These are phyloP conservation scores for Trypanosoma theileri DNA, from an alignment of 208 protist species.

Conservation along the genomic window DNA sequence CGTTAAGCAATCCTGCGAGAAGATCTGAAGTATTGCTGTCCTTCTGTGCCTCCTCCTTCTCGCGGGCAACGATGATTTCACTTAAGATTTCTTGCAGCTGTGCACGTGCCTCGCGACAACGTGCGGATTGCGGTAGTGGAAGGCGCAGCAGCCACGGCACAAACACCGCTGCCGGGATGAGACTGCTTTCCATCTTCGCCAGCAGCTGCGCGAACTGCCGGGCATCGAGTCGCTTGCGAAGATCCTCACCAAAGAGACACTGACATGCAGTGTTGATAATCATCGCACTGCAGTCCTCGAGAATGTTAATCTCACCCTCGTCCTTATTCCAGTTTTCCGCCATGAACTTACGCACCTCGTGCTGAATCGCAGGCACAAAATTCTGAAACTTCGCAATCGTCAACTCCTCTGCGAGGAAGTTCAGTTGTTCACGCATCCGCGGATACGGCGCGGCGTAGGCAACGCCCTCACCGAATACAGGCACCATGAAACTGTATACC, in stretches of 20 bases:
- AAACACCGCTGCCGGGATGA: constrained; percentile 85
- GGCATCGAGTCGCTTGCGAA: constrained; percentile 79
- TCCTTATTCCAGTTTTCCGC: constrained; percentile 73
- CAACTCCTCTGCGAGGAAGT: constrained; percentile 84
- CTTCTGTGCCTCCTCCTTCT: constrained; percentile 79
- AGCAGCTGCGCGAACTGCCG: constrained; percentile 82
- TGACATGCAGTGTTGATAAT: constrained; percentile 94
- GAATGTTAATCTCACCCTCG: constrained; percentile 81
- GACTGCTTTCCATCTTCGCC: constrained; percentile 79
- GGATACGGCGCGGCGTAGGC: constrained; percentile 80
- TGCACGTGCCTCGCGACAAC: constrained; percentile 75
- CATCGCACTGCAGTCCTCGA: constrained; percentile 86
- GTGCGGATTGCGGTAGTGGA: constrained; percentile 77
- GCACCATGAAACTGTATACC: constrained; percentile 87
- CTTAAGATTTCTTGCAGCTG: constrained; percentile 86
- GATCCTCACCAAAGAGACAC: constrained; percentile 91
- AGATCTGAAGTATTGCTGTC: constrained; percentile 82
- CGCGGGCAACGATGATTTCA: constrained; percentile 83
- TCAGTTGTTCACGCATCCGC: constrained; percentile 86
- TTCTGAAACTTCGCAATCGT: constrained; percentile 87
- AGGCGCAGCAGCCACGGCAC: constrained; percentile 75
- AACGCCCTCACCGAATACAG: constrained; percentile 85
- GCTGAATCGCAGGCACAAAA: constrained; percentile 84
- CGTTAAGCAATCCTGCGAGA: constrained; percentile 79
- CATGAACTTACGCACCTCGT: constrained; percentile 85